Evolutionary conservation across 768 basidiomycete genomes (phyloP).

Genomic region (Agaricus blazei): DNA sequence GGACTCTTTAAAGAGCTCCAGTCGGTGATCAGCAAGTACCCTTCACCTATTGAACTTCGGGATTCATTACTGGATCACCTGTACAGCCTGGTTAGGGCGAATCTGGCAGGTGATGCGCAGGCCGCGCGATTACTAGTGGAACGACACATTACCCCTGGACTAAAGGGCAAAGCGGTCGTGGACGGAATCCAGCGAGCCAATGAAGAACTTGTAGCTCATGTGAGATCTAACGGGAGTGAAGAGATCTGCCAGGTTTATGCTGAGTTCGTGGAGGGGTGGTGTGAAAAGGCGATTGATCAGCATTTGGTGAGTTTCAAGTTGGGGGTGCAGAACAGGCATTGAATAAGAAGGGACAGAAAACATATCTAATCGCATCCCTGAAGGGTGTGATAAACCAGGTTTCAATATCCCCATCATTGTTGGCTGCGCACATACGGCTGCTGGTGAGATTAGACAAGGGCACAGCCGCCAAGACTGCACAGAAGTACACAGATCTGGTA

Average conservation of each 20-base stretch:
- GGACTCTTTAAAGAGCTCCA: conserved; percentile 38
- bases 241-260: conserved; percentile 33
- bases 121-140: conserved; percentile 31
- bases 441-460: conserved; percentile 15
- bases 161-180: conserved; percentile 29
- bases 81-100: conserved; percentile 27
- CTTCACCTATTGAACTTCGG: conserved; percentile 29
- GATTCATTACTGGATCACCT: conserved; percentile 33
- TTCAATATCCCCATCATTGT: conserved; percentile 22
- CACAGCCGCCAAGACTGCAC: conserved; percentile 29
- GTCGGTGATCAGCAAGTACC: conserved; percentile 31
- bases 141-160: conserved; percentile 25
- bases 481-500: conserved; percentile 38
- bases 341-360: conserved; percentile 37
- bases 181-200: conserved; percentile 33
- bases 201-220: conserved; percentile 28
- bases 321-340: neutral
- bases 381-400: conserved; percentile 24
- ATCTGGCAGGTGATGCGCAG: conserved; percentile 28
- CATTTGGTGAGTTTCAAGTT: conserved; percentile 36
- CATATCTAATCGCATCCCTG: conserved; percentile 47
- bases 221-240: conserved; percentile 18
- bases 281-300: conserved; percentile 37
- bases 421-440: conserved; percentile 26
- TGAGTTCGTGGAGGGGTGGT: conserved; percentile 52